Conservation (phyloP, 768 basidiomycete genomes). For the Tricholoma matsutake region DNA sequence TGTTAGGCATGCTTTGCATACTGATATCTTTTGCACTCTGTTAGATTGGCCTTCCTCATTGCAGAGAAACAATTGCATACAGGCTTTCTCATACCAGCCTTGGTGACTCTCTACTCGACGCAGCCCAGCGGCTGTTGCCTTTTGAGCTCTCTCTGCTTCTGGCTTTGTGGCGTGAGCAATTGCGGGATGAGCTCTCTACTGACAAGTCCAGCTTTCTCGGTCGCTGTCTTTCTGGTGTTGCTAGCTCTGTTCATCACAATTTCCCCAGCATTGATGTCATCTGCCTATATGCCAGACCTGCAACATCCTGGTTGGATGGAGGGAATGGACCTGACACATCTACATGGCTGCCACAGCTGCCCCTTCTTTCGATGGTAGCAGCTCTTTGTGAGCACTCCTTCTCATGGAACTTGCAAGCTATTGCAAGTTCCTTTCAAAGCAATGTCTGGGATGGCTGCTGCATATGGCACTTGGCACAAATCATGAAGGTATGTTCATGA, state of each 20-base stretch:
- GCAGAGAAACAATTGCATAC: conserved; percentile 50
- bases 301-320: conserved; percentile 7
- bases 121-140: background rate
- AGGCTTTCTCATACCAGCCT: conserved; percentile 59
- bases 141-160: conserved; percentile 2
- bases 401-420: background rate
- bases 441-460: background rate
- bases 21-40: background rate
- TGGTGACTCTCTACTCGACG: conserved; percentile 42
- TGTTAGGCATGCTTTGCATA: conserved; percentile 28
- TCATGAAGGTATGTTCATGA: too few species aligned
- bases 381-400: background rate
- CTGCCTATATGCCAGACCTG: too few species aligned
- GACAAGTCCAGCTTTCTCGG: conserved; percentile 8
- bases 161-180: conserved; percentile 3
- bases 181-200: conserved; percentile 8
- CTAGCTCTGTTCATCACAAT: background rate
- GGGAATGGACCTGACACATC: background rate
- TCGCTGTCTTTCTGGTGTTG: background rate
- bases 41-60: conserved; percentile 34
- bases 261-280: conserved; percentile 9
- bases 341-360: background rate
- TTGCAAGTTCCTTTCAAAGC: background rate
- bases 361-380: background rate
- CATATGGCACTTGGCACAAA: too few species aligned